Evolutionary conservation across 2,329 filamentous ascomycete genomes (phyloP).

Genomic region (Helicocarpus griseus): DNA sequence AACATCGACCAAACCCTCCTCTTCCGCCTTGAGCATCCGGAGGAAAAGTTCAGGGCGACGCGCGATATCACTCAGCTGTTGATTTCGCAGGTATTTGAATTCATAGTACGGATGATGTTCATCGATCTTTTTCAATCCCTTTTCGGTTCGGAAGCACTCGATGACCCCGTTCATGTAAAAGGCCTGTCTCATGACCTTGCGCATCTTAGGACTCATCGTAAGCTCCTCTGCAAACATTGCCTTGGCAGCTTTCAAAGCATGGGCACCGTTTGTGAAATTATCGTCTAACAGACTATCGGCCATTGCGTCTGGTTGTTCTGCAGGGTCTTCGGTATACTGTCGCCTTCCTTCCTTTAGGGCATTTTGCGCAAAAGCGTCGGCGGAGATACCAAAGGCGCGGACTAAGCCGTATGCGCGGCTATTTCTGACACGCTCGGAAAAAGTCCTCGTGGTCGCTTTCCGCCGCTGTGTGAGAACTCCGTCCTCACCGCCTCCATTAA

Average conservation of each 20-base stretch:
- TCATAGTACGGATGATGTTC: constrained; percentile 95
- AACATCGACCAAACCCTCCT: constrained; percentile 84
- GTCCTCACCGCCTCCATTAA: constrained; percentile 47
- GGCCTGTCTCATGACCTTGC: constrained; percentile 71
- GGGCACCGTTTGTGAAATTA: constrained; percentile 64
- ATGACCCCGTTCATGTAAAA: constrained; percentile 79
- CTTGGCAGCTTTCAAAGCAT: constrained; percentile 69
- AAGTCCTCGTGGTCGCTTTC: constrained; percentile 68
- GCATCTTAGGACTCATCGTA: constrained; percentile 75
- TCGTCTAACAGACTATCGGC: constrained; percentile 67
- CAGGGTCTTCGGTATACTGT: constrained; percentile 74
- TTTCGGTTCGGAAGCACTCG: constrained; percentile 84
- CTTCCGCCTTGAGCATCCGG: constrained; percentile 95
- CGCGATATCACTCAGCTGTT: constrained; percentile 72
- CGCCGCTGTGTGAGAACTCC: constrained; percentile 62
- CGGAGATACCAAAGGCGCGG: constrained; percentile 78
- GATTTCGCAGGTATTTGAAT: constrained; percentile 90
- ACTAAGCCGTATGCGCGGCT: constrained; percentile 74
- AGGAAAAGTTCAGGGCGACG: constrained; percentile 80
- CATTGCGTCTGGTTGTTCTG: constrained; percentile 70
- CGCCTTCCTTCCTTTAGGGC: constrained; percentile 68
- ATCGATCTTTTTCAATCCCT: constrained; percentile 85
- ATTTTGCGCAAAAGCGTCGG: constrained; percentile 82
- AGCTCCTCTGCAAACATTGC: constrained; percentile 88
- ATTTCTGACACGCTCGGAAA: constrained; percentile 76